Evolutionary conservation across 495 filamentous ascomycete species (phyloP), one percentile per base, ranked within the genome.

Genomic region (Filosporella fistucella): DNA sequence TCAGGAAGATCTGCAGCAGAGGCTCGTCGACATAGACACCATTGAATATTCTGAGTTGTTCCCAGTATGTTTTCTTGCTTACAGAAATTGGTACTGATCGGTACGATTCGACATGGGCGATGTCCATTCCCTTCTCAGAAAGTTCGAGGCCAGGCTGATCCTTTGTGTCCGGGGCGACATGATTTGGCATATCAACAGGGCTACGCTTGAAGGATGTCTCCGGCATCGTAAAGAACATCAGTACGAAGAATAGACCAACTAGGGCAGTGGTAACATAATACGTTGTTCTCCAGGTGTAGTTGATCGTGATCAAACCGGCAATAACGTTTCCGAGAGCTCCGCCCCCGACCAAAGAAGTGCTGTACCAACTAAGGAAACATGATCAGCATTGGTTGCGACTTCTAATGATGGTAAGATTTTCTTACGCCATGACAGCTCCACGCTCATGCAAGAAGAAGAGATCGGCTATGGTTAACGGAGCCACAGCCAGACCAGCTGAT

Each of bases 391-490:
- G n/a, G n/a, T n/a, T n/a, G n/a, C n/a, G n/a, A n/a, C n/a, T n/a
- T n/a, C n/a, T n/a, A n/a, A n/a, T n/a, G n/a, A n/a, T n/a, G n/a
- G n/a, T n/a, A n/a, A n/a, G n/a, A n/a, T n/a, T n/a, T n/a, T n/a
- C 49, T 52, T 35, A 49, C n/a, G 65, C 56, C 63, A 65, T 69
- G 28, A 75, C 59, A 0, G 63, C 61, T 18, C 74, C 76, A 20
- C 76, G 66, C 55, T 80, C 74, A 34, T 80, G 76, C 11, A 80
- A 58, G 60, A 77, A 80, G 57, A 76, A 80, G 14, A 78, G 30
- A 46, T 80, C 75, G 17, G 69, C 64, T 25, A 78, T 77, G 0
- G 71, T 72, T n/a, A 74, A 58, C 1, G 70, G 72, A 1, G 62
- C 68, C 12, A 80, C 63, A 30, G 63, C 68, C 55, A 77, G 74